Conservation (phyloP, 352 stramenopile species). For the Blastocystis hominis region DNA sequence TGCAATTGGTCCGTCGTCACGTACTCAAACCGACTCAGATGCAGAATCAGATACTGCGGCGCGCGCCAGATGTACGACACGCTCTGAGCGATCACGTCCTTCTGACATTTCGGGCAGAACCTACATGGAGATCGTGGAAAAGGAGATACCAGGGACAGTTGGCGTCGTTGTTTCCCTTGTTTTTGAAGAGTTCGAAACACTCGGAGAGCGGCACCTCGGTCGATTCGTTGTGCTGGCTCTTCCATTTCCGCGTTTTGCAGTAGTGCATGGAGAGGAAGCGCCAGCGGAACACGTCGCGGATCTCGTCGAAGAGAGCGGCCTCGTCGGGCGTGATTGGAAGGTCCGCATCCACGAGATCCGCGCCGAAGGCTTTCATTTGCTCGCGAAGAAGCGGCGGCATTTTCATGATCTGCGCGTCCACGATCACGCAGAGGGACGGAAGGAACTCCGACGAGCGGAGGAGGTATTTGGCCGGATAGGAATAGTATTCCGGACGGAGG, state of each 20-base stretch:
- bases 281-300: neutral
- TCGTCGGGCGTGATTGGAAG: neutral
- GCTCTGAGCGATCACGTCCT: slow-evolving; percentile 13
- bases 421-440: neutral
- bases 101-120: slow-evolving; percentile 45
- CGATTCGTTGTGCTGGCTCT: neutral
- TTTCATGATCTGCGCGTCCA: neutral
- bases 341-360: neutral
- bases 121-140: neutral
- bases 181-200: neutral
- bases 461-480: neutral
- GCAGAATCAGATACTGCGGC: slow-evolving; percentile 89
- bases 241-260: neutral
- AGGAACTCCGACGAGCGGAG: neutral
- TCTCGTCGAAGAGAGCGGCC: neutral
- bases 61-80: slow-evolving; percentile 79
- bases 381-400: neutral
- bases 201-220: neutral
- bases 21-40: slow-evolving; percentile 95
- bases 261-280: slow-evolving; percentile 5
- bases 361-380: neutral
- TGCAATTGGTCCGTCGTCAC: neutral
- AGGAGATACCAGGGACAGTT: neutral
- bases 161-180: slow-evolving; percentile 1
- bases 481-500: neutral